These are phyloP conservation scores for Cyclostephanos invisitatus DNA, from an alignment of 108 stramenopile species.

Conservation along the genomic window DNA sequence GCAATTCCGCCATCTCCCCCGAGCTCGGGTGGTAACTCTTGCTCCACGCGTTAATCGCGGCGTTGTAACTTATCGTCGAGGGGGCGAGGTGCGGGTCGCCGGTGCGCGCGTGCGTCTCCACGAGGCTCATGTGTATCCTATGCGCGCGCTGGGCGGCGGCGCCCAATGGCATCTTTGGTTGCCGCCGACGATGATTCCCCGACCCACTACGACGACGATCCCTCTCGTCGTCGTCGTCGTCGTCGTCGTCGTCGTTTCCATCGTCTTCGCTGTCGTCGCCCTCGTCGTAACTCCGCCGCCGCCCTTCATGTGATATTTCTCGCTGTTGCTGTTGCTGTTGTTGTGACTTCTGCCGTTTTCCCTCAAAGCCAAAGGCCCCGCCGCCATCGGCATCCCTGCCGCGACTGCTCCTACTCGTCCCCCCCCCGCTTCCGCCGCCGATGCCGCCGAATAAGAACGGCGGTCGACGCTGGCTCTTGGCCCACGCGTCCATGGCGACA, in stretches of 20 bases:
- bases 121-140: conserved; percentile 60
- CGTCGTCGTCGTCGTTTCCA: neutral
- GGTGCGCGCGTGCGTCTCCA: conserved; percentile 46
- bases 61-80: conserved; percentile 60
- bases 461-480: conserved; percentile 53
- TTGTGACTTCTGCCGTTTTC: neutral
- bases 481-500: conserved; percentile 70
- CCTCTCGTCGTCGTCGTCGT: neutral
- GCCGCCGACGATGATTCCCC: conserved; percentile 1
- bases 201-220: neutral
- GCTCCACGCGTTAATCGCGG: conserved; percentile 70
- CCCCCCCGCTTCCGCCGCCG: neutral
- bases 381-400: neutral
- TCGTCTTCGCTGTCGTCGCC: neutral
- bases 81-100: conserved; percentile 54
- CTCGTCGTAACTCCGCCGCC: too few species aligned
- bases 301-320: neutral
- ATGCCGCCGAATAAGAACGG: neutral
- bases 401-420: neutral
- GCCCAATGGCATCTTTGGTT: conserved; percentile 32
- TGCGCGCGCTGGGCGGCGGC: conserved; percentile 66
- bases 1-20: conserved; percentile 57
- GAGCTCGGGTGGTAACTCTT: conserved; percentile 52
- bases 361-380: conserved; percentile 9
- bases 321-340: neutral